phyloP scores from a whole-genome alignment of 768 basidiomycete species.

The Trametes meyenii region DNA sequence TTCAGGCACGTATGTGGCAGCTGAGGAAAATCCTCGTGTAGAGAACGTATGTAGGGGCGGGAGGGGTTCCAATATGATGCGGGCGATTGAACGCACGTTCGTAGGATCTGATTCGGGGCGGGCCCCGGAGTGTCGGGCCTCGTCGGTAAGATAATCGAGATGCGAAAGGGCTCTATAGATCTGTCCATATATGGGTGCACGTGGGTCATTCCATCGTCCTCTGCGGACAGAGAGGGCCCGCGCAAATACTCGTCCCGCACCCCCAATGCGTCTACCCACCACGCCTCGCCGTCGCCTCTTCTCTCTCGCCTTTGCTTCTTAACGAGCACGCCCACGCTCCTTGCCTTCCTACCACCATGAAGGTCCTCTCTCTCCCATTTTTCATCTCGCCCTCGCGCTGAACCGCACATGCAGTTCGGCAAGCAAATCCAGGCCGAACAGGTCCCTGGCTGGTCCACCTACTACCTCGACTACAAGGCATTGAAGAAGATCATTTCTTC shows the following conservation, averaged over 20 bases:
- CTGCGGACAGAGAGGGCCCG: not conserved
- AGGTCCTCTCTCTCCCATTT: slow-evolving; percentile 28
- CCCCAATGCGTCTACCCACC: slow-evolving; percentile 12
- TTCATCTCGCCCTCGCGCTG: slow-evolving; percentile 14
- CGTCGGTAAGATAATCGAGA: slow-evolving; percentile 16
- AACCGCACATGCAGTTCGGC: slow-evolving; percentile 70
- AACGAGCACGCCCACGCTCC: slow-evolving; percentile 10
- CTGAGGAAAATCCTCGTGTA: slow-evolving; percentile 84
- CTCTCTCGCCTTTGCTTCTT: slow-evolving; percentile 7
- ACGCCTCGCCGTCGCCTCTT: not conserved
- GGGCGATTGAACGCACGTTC: slow-evolving; percentile 27
- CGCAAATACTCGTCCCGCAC: slow-evolving; percentile 4
- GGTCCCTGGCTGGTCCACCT: slow-evolving; percentile 93
- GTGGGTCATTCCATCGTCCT: slow-evolving; percentile 19
- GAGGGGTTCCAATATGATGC: slow-evolving; percentile 21
- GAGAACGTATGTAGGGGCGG: not conserved
- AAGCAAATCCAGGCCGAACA: slow-evolving; percentile 97
- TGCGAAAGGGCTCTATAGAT: slow-evolving; percentile 1
- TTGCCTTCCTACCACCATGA: slow-evolving; percentile 31
- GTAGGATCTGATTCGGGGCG: slow-evolving; percentile 22
- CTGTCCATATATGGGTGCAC: slow-evolving; percentile 22
- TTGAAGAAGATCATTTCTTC: slow-evolving; percentile 99
- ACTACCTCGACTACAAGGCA: slow-evolving; percentile 98
- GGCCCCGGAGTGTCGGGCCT: slow-evolving; percentile 7
- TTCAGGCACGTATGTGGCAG: slow-evolving; percentile 77